Percentiles rank a stretch among this genome's conserved stretches.
These are phyloP conservation scores for Amanita fuliginea DNA, from an alignment of 768 basidiomycete genomes.

Conservation along the genomic window DNA sequence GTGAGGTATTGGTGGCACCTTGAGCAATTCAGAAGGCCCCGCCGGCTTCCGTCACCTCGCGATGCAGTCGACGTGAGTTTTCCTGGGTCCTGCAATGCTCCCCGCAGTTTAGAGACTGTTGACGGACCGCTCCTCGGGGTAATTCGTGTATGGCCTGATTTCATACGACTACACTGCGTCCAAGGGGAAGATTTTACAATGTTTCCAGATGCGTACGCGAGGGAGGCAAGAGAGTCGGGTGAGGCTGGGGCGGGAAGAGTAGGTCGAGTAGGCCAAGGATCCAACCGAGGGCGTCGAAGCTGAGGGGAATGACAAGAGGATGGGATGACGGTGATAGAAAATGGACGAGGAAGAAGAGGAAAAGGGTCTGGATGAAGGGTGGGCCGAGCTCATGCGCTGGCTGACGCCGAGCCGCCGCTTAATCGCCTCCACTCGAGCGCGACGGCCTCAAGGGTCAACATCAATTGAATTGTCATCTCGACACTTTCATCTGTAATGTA, in stretches of 20 bases:
- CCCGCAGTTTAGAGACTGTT: conserved; percentile 85
- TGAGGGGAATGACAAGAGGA: conserved; percentile 1
- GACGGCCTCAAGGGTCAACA: too few relatives aligned
- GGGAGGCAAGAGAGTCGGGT: conserved; percentile 44
- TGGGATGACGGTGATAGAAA: background rate
- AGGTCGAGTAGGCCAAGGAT: conserved; percentile 53
- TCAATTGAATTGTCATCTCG: too few relatives aligned
- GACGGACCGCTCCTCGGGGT: conserved; percentile 62
- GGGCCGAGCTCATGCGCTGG: too few relatives aligned
- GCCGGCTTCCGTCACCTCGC: too few relatives aligned
- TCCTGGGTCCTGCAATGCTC: conserved; percentile 74
- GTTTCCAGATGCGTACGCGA: conserved; percentile 45
- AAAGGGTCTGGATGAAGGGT: background rate
- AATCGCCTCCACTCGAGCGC: too few relatives aligned
- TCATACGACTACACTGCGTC: conserved; percentile 57
- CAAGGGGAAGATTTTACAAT: conserved; percentile 50
- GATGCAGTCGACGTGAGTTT: conserved; percentile 74
- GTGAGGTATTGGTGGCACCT: too few relatives aligned
- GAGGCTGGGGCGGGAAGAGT: conserved; percentile 57
- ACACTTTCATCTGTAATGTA: too few relatives aligned
- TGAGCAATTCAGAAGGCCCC: too few relatives aligned
- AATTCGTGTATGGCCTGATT: conserved; percentile 57
- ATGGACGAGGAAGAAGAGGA: background rate
- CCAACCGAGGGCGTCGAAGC: conserved; percentile 43
- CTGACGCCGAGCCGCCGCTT: too few relatives aligned